A percentile compares a stretch with the other conserved stretches of the same genome.
Conservation (phyloP, 805 yeast genomes). For the Sungouiella blattae region DNA sequence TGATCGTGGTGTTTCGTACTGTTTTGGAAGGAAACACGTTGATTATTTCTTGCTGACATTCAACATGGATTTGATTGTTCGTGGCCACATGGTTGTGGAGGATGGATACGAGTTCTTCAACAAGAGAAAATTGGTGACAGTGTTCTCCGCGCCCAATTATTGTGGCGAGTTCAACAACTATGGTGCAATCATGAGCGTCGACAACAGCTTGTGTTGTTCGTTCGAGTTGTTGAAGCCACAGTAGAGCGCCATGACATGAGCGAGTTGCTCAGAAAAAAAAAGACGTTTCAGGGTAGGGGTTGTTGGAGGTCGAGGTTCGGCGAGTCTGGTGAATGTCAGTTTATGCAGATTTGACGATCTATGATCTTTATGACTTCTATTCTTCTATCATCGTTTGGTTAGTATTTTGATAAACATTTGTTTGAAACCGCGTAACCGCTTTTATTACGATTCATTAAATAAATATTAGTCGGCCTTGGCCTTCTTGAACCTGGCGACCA, state of each 20-base stretch:
- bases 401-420: too few species aligned
- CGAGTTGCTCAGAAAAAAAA: too few species aligned
- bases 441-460: not conserved
- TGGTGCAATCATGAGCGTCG: conserved; percentile 78
- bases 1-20: conserved; percentile 79
- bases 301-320: too few species aligned
- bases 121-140: conserved; percentile 69
- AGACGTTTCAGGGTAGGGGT: too few species aligned
- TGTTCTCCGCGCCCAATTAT: conserved; percentile 80
- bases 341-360: not conserved
- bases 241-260: too few species aligned
- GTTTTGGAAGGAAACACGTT: conserved; percentile 73
- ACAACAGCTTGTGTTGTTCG: conserved; percentile 63
- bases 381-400: not conserved
- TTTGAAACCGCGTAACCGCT: too few species aligned
- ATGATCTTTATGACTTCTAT: not conserved
- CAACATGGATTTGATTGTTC: conserved; percentile 70
- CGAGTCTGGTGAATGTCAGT: too few species aligned
- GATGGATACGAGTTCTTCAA: conserved; percentile 84
- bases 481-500: conserved; percentile 2
- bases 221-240: conserved; percentile 67
- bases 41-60: conserved; percentile 62
- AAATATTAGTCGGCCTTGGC: not conserved
- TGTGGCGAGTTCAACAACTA: conserved; percentile 79
- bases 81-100: conserved; percentile 90